A percentile compares a stretch with the other conserved stretches of the same genome.
These are phyloP conservation scores for Amanita inopinata DNA, from an alignment of 768 basidiomycete species.

Conservation along the genomic window DNA sequence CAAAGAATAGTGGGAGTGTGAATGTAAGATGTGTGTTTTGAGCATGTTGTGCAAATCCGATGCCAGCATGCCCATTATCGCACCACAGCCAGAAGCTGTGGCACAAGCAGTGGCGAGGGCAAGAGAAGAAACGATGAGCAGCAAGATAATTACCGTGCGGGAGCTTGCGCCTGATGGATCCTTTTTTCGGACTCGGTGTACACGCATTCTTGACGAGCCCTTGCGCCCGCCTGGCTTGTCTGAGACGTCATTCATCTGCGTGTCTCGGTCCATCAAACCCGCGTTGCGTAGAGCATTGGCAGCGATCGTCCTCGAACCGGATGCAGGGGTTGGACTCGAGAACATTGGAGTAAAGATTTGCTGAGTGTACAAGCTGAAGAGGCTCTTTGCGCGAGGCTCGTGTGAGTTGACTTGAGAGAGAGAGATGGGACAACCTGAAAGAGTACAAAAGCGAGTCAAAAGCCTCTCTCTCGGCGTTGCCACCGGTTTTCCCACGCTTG, in stretches of 20 bases:
- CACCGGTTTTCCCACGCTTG: constrained; percentile 19
- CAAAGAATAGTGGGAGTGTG: constrained; percentile 30
- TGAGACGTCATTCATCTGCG: constrained; percentile 61
- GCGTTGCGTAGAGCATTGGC: constrained; percentile 55
- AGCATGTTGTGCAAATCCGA: constrained; percentile 11
- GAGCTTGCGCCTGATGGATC: constrained; percentile 29
- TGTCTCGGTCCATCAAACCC: constrained; percentile 70
- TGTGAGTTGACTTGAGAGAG: constrained; percentile 11
- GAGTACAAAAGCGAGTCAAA: constrained; percentile 27
- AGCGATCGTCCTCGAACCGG: constrained; percentile 50
- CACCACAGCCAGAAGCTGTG: not conserved
- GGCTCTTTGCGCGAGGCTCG: constrained; percentile 8
- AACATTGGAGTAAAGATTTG: constrained; percentile 32
- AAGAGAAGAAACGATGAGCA: constrained; percentile 23
- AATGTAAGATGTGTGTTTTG: constrained; percentile 21
- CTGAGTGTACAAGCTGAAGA: constrained; percentile 10
- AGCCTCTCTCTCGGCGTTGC: constrained; percentile 15
- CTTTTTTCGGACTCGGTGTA: constrained; percentile 52
- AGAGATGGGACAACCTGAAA: constrained; percentile 13
- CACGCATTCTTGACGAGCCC: constrained; percentile 47
- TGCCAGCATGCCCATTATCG: not conserved
- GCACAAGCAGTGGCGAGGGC: constrained; percentile 16
- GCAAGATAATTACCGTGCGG: constrained; percentile 58
- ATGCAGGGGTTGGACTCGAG: constrained; percentile 49
- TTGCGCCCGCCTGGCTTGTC: constrained; percentile 71